Base-by-base conservation (phyloP, 2,329 filamentous ascomycete species). In the Conoideocrella luteorostrata region DNA sequence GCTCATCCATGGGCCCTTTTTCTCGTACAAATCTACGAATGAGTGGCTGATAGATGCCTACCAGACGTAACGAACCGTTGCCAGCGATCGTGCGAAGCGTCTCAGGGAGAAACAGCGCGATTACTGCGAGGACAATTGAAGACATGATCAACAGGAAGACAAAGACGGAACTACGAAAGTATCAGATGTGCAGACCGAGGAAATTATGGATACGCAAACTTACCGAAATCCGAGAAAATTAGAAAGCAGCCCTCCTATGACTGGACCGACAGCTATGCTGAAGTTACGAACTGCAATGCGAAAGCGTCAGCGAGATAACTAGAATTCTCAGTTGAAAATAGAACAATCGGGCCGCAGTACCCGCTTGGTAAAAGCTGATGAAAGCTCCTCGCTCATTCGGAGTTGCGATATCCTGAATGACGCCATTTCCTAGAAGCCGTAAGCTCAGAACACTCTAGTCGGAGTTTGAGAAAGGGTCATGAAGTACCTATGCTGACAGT, bases 161-260 rank as follows among this genome's bases (percentile, higher is more conserved):
- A 40, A 61, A 62, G n/a, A 60, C 58, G 18, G 56, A 57, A 39
- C 56, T 53, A 23, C 9, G 5, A n/a, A n/a, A n/a, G n/a, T n/a
- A n/a, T n/a, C n/a, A n/a, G n/a, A n/a, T n/a, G n/a, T n/a, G n/a
- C n/a, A n/a, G n/a, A n/a, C n/a, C n/a, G 26, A 29, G 18, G 32
- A 34, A 15, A 34, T 15, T 7, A 34, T 12, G 10, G 32, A 34
- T 15, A 7, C 4, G 18, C 22, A 11, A 10, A 39, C 11, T 23
- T 39, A 39, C 42, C 42, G 34, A 39, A 61, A 66, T 4, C 58
- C 47, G 37, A 50, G 56, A 7, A 50, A 43, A 24, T 44, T 50
- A 9, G 58, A 42, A 21, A 64, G 41, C 6, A 55, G 17, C 18
- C 62, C 62, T 5, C 62, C 59, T 7, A 64, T 51, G 2, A 65